Base-by-base conservation (phyloP, 257 asterid species). In the Perilla frutescens region DNA sequence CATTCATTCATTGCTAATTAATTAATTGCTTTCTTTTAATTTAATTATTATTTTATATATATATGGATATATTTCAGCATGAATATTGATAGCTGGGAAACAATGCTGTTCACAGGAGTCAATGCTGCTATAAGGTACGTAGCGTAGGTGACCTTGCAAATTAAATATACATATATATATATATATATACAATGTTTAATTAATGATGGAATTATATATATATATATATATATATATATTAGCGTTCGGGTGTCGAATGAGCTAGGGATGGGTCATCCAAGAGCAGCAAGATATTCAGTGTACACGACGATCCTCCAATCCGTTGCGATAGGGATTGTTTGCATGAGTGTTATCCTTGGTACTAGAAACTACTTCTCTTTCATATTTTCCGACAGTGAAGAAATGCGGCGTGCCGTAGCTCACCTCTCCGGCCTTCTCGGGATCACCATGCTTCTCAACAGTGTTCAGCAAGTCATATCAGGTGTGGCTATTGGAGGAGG, bases 401-500 rank as follows among this genome's bases (percentile, higher is more conserved):
- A 77, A n/a, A 81, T 89, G 96, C 81, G 73, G 41, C 75, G 39
- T 10, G 96, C 89, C 0, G 81, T 91, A 20, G 79, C 90, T 50
- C 81, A 36, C 34, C 91, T 91, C 56, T 93, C 97, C 0, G 76
- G 80, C 61, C 90, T 89, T 47, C 90, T 89, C 14, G 96, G 93
- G 47, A 80, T 87, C 54, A 91, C 95, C 7, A 89, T 91, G 97
- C 81, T 91, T 77, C 96, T 91, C 70, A 91, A 89, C 71, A 91
- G 97, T 61, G 70, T 89, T 44, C 97, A 91, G 67, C 87, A 93
- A 3, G 95, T 91, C 5, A 82, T 91, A 74, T 89, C 97, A 67
- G 97, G 97, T 73, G 97, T 91, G 50, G 97, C 97, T 5, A 85
- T 91, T 11, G 96, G 95, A 78, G 96, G 92, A 3, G 96, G 97